phyloP scores from a whole-genome alignment of 2,329 filamentous ascomycete species.

The Ophiocordyceps camponoti-saundersi region DNA sequence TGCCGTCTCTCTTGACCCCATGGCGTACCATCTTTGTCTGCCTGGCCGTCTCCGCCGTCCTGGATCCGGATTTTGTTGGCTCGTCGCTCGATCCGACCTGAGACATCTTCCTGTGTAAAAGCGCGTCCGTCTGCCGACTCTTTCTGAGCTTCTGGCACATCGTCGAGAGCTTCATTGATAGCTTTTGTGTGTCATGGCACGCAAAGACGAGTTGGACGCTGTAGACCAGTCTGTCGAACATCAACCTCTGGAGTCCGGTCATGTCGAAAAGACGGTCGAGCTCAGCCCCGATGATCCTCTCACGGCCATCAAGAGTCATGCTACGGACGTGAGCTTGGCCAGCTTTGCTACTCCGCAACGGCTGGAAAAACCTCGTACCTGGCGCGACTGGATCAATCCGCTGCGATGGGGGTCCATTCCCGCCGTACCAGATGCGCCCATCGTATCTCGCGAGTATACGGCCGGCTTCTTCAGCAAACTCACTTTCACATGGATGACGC shows the following conservation, averaged over 20 bases:
- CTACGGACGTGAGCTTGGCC: constrained; percentile 32
- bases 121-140: background rate
- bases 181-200: background rate
- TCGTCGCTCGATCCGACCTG: background rate
- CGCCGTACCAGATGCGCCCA: constrained; percentile 34
- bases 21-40: background rate
- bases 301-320: constrained; percentile 27
- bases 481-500: constrained; percentile 81
- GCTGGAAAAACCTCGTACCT: constrained; percentile 22
- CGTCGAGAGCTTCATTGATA: background rate
- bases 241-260: background rate
- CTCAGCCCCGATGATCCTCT: constrained; percentile 4
- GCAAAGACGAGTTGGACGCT: background rate
- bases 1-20: background rate
- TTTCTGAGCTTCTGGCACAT: background rate
- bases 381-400: constrained; percentile 47
- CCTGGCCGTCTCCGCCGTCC: background rate
- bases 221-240: background rate
- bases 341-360: constrained; percentile 9
- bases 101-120: background rate
- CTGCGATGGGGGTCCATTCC: constrained; percentile 40
- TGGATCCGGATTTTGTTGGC: background rate
- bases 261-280: background rate
- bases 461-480: constrained; percentile 60
- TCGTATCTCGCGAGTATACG: constrained; percentile 48